phyloP scores from a whole-genome alignment of 176 grass and related monocot species.

The Paspalum notatum region DNA sequence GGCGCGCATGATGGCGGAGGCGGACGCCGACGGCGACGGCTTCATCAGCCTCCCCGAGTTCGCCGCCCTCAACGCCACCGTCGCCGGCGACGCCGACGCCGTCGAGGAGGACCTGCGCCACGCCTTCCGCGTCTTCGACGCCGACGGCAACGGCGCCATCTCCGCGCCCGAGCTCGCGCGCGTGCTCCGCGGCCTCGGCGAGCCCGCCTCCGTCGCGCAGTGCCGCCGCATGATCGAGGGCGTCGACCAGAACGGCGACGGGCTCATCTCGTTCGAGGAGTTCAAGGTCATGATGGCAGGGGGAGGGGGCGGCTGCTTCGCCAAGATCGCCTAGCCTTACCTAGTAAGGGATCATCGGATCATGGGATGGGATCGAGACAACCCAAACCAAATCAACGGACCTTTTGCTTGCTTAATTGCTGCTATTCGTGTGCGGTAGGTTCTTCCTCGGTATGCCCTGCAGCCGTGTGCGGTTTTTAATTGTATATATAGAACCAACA shows the following conservation, averaged over 20 bases:
- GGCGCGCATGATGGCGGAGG: conserved; percentile 86
- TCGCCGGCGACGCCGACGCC: conserved; percentile 36
- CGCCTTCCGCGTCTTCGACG: conserved; percentile 86
- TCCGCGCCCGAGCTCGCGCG: conserved; percentile 79
- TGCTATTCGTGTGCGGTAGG: too few relatives aligned
- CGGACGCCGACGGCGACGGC: conserved; percentile 83
- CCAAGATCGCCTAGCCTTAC: conserved; percentile 39
- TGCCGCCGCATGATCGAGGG: conserved; percentile 92
- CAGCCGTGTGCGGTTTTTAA: too few relatives aligned
- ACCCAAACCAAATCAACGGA: too few relatives aligned
- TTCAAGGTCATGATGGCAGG: conserved; percentile 93
- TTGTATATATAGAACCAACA: too few relatives aligned
- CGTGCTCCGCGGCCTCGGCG: conserved; percentile 74
- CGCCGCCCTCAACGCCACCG: conserved; percentile 59
- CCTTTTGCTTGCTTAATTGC: too few relatives aligned
- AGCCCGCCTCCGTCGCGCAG: conserved; percentile 73
- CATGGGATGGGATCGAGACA: too few relatives aligned
- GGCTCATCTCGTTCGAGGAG: conserved; percentile 85
- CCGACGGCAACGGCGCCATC: conserved; percentile 81
- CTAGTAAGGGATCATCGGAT: too few relatives aligned
- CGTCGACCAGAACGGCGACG: conserved; percentile 84
- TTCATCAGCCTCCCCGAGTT: conserved; percentile 92
- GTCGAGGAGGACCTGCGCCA: conserved; percentile 81
- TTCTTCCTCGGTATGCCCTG: too few relatives aligned
- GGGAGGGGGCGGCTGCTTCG: conserved; percentile 45